Conservation (phyloP, 805 yeast species). For the Ogataea glucozyma region DNA sequence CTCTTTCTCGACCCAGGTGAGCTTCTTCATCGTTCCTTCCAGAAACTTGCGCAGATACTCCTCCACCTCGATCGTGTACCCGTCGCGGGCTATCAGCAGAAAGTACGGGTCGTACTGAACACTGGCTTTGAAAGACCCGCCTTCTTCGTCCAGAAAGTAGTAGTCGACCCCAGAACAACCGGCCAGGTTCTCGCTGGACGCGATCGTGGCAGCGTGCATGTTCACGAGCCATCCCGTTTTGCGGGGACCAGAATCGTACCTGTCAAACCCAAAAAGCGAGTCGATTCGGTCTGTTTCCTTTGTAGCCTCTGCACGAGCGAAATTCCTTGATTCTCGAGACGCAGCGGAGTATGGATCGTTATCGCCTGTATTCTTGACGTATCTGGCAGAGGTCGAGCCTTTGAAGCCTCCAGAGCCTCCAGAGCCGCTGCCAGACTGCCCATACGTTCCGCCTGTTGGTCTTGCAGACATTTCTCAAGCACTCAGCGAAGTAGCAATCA, state of each 20-base stretch:
- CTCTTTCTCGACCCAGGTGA: constrained; percentile 63
- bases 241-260: constrained; percentile 69
- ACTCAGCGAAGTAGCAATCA: too few relatives aligned
- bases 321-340: constrained; percentile 14
- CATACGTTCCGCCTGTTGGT: constrained; percentile 23
- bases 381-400: constrained; percentile 30
- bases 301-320: constrained; percentile 51
- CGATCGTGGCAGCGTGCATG: constrained; percentile 84
- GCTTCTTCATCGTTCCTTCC: constrained; percentile 61
- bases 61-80: constrained; percentile 74
- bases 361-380: constrained; percentile 25
- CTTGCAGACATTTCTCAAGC: constrained; percentile 26
- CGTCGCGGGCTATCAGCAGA: constrained; percentile 62
- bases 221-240: constrained; percentile 89
- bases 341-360: constrained; percentile 2
- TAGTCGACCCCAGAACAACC: constrained; percentile 91
- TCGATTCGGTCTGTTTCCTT: constrained; percentile 70
- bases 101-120: constrained; percentile 86
- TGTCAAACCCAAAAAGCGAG: constrained; percentile 82
- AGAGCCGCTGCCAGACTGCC: too few relatives aligned
- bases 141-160: constrained; percentile 93
- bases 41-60: constrained; percentile 72
- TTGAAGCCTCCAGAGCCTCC: too few relatives aligned
- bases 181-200: constrained; percentile 54
- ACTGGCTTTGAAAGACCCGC: constrained; percentile 91